Percentiles rank a stretch among this genome's conserved stretches.
These are phyloP conservation scores for Tribonema minus DNA, from an alignment of 108 stramenopile genomes.

Conservation along the genomic window DNA sequence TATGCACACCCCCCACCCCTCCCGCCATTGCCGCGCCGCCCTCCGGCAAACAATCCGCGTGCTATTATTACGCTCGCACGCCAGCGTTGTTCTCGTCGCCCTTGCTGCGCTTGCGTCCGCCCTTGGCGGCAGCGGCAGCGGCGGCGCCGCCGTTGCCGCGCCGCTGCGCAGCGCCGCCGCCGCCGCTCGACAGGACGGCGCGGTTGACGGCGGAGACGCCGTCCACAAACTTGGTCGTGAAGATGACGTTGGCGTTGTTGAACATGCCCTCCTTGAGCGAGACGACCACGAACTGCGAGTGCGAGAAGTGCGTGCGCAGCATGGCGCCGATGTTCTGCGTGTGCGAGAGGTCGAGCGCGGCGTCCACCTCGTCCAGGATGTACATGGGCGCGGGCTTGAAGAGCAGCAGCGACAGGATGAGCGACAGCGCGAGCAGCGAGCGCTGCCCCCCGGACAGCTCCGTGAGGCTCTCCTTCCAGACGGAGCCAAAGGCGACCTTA, in stretches of 20 bases:
- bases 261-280: conserved; percentile 99
- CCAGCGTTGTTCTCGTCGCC: no score
- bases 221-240: conserved; percentile 97
- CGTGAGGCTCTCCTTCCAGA: conserved; percentile 96
- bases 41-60: no score
- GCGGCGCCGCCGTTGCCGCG: no score
- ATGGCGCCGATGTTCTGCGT: conserved; percentile 98
- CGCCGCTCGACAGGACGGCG: no score
- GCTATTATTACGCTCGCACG: no score
- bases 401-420: conserved; percentile 88
- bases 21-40: no score
- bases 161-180: no score
- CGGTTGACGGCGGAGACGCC: conserved; percentile 93
- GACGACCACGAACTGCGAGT: conserved; percentile 98
- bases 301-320: conserved; percentile 96
- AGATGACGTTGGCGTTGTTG: conserved; percentile 99
- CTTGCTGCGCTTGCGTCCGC: no score
- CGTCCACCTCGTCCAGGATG: conserved; percentile 97
- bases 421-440: conserved; percentile 89
- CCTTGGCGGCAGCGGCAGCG: no score
- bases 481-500: conserved; percentile 82
- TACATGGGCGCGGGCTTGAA: conserved; percentile 99
- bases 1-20: no score
- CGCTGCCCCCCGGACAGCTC: conserved; percentile 98
- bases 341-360: conserved; percentile 95